Evolutionary conservation across 148 eudicot genomes (phyloP), one percentile per base, ranked within the genome.

Genomic region (Rhododendron williamsianum): DNA sequence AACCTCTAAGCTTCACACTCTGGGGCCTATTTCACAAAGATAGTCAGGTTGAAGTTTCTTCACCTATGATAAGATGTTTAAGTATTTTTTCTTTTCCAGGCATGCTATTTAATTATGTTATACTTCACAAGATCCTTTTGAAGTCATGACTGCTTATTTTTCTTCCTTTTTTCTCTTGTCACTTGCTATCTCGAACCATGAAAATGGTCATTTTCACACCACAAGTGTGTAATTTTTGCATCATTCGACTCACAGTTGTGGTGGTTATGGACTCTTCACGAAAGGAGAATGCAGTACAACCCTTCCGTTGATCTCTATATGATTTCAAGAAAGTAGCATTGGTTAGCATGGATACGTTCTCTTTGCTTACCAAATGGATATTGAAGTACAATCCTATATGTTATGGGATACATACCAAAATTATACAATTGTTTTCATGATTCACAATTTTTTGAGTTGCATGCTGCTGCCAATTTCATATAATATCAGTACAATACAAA

Each of bases 1-100:
- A 94, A 91, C 94, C 94, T 85, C 87, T 95, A 85, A 94, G 96
- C 86, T 87, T 90, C 87, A 35, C 88, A 83, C 93, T 95, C 80
- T 83, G 87, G 84, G 89, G 89, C 54, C 85, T 88, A 78, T 83
- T 88, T 86, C 78, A 83, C 78, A 92, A 85, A 83, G 93, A 90
- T 84, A 81, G 67, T 45, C 87, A 95, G 98, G 98, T 91, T 82
- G 84, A 88, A 65, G 46, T 86, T 73, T 45, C 52, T 81, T 82
- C 13, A 77, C 71, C 52, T 38, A 25, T 36, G 25, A 49, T 83
- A 11, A 43, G 77, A 12, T 79, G 21, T 13, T 35, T 23, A 71
- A 63, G 43, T 81, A 56, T 65, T 86, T 72, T 5, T 33, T 78
- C 38, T 36, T 84, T 74, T 52, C 51, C 83, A 13, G 72, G 58